A percentile compares a stretch with the other conserved stretches of the same genome.
phyloP scores from a whole-genome alignment of 2,329 filamentous ascomycete species.

The Myriosclerotinia scirpicola region DNA sequence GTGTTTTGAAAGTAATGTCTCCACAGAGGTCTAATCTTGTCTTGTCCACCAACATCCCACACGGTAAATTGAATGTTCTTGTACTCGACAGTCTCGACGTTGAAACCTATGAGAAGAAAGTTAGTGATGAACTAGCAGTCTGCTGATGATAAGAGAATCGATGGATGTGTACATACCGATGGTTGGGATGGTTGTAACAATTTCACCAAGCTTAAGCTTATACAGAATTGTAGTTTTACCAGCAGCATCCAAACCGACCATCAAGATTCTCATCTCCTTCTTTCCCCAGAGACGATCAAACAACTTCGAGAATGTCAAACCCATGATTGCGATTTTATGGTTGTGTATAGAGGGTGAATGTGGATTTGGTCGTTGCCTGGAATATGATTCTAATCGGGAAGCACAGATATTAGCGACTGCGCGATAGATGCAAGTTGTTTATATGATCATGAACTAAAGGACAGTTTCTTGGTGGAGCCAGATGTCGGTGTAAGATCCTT shows the following conservation, averaged over 20 bases:
- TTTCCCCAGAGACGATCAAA: constrained; percentile 97
- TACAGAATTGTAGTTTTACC: constrained; percentile 99
- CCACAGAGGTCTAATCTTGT: constrained; percentile 99
- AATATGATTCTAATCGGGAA: constrained; percentile 27
- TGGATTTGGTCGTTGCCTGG: constrained; percentile 41
- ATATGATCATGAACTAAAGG: constrained; percentile 27
- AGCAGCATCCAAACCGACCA: constrained; percentile 98
- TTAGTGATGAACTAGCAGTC: constrained; percentile 33
- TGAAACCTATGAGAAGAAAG: constrained; percentile 68
- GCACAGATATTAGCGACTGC: constrained; percentile 27
- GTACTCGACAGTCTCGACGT: constrained; percentile 99
- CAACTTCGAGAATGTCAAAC: constrained; percentile 95
- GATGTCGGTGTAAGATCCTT: constrained; percentile 27
- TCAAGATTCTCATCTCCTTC: constrained; percentile 99
- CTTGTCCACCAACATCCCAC: constrained; percentile 99
- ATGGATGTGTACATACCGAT: constrained; percentile 67
- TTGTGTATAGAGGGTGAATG: constrained; percentile 32
- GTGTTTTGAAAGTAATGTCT: constrained; percentile 99
- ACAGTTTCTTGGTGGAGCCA: constrained; percentile 33
- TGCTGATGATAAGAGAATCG: constrained; percentile 11
- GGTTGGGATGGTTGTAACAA: constrained; percentile 98
- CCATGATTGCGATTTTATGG: constrained; percentile 72
- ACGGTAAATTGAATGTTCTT: constrained; percentile 99
- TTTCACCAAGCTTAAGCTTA: constrained; percentile 99
- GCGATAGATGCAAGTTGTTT: constrained; percentile 28